Base-by-base conservation (phyloP, 1,284 basidiomycete genomes). In the Cryptococcus sp. region DNA sequence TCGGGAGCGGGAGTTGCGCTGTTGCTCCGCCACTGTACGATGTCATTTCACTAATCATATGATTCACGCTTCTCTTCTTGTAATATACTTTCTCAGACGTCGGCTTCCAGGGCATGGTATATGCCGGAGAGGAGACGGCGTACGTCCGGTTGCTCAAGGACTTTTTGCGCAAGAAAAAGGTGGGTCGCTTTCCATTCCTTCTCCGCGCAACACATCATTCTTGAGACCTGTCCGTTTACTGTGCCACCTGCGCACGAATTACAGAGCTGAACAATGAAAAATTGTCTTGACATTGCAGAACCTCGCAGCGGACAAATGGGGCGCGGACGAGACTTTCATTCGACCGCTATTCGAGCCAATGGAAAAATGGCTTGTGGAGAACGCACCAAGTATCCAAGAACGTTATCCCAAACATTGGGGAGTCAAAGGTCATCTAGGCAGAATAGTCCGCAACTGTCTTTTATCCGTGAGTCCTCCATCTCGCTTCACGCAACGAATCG, bases 101-200 rank as follows among this genome's bases (percentile, higher is more conserved):
- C 58, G 89, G 89, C 2, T 90, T 88, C 80, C 89, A 90, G 73
- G 79, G 89, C 43, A 89, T 91, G 87, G 64, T 88, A 23, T 83
- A 88, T 67, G 83, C 87, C 58, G 83, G 84, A 19, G 81, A 79
- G 45, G 81, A 85, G 16, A 87, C 87, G n/a, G 80, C 86, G 0
- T 91, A 89, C 45, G 54, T 68, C 57, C 62, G 65, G 50, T 55
- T 73, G 11, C 51, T 73, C 29, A 55, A 61, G 55, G 61, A 64
- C 16, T 62, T 62, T 45, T 45, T 61, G 15, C 54, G 63, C 45
- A 59, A 61, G 49, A 64, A 65, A 46, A 69, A 69, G 65, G 63
- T 65, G 38, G 20, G 57, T 55, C 15, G 13, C n/a, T 7, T 10
- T n/a, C 15, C n/a, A 38, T 19, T 17, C 3, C 13, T 39, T 22